Base-by-base conservation (phyloP, 306 rosid species). In the Psophocarpus tetragonolobus region DNA sequence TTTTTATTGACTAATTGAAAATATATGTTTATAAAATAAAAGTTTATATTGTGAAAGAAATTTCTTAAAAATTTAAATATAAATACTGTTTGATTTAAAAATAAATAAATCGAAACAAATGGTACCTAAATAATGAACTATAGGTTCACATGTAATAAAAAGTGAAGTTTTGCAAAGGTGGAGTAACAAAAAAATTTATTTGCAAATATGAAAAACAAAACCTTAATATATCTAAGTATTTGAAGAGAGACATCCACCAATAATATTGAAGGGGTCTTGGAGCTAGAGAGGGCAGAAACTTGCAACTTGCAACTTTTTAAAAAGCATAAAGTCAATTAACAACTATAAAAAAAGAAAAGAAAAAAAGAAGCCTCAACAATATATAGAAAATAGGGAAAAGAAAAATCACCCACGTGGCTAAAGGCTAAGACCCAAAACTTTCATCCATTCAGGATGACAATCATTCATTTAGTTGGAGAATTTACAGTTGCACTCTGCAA, bases 241-340 rank as follows among this genome's bases (percentile, higher is more conserved):
- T 45, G 27, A 27, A 45, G 24, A 78, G n/a, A 32, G 72, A 60
- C 77, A 20, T n/a, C n/a, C n/a, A n/a, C n/a, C n/a, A n/a, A n/a
- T n/a, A n/a, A n/a, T n/a, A n/a, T n/a, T n/a, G n/a, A n/a, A n/a
- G 8, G 33, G 54, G 57, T 13, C 17, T 39, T 14, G 69, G 60
- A 6, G 24, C 47, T 11, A 21, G 60, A 17, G 61, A 47, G 65
- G 29, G 69, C 44, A 72, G 45, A 56, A 74, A 39, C 62, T 41
- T 80, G 45, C 64, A 74, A 39, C 62, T 41, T 44, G 80, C 89
- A 74, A 77, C 91, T 84, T 91, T 88, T 75, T 63, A 51, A 80
- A 89, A 90, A 85, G 96, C 80, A 87, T 80, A 81, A 83, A 88
- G 88, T 72, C 45, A 39, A 81, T 76, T 45, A 48, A 82, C 71